Conservation (phyloP, 768 basidiomycete genomes). For the Lactifluus pinguis region DNA sequence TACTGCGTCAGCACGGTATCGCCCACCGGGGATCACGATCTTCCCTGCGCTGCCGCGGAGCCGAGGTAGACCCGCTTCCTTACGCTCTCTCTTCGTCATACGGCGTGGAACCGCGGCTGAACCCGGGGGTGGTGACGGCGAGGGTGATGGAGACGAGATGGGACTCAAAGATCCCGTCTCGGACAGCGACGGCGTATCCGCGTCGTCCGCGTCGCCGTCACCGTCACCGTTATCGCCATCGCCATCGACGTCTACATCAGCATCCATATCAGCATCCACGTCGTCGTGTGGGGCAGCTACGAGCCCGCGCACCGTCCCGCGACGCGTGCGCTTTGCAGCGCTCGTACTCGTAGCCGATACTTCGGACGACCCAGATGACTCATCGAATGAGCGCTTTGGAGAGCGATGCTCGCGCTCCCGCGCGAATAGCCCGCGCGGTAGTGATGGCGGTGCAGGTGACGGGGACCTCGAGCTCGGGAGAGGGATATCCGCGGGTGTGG, state of each 20-base stretch:
- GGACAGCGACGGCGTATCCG: conserved; percentile 36
- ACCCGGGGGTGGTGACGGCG: conserved; percentile 21
- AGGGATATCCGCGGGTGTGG: conserved; percentile 29
- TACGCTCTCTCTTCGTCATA: conserved; percentile 60
- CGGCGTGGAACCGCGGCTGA: conserved; percentile 27
- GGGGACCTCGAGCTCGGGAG: conserved; percentile 30
- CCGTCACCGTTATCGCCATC: conserved; percentile 23
- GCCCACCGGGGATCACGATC: conserved; percentile 55
- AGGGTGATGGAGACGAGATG: conserved; percentile 27
- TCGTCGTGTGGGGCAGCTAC: conserved; percentile 1
- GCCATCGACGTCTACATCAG: conserved; percentile 25
- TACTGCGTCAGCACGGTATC: conserved; percentile 29
- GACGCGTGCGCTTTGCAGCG: conserved; percentile 25
- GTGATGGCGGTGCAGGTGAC: conserved; percentile 26
- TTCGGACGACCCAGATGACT: conserved; percentile 38
- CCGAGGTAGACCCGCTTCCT: conserved; percentile 59
- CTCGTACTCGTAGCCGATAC: conserved; percentile 24
- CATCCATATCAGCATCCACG: conserved; percentile 10
- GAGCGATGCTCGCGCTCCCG: conserved; percentile 35
- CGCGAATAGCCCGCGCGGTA: conserved; percentile 21
- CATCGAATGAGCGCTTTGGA: conserved; percentile 54
- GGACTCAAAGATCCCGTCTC: conserved; percentile 27
- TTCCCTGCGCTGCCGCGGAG: conserved; percentile 43
- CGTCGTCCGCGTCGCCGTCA: conserved; percentile 22
- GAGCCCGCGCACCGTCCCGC: conserved; percentile 8